These are phyloP conservation scores for Arthrobotrys sinensis DNA, from an alignment of 2,329 filamentous ascomycete genomes.

Conservation along the genomic window DNA sequence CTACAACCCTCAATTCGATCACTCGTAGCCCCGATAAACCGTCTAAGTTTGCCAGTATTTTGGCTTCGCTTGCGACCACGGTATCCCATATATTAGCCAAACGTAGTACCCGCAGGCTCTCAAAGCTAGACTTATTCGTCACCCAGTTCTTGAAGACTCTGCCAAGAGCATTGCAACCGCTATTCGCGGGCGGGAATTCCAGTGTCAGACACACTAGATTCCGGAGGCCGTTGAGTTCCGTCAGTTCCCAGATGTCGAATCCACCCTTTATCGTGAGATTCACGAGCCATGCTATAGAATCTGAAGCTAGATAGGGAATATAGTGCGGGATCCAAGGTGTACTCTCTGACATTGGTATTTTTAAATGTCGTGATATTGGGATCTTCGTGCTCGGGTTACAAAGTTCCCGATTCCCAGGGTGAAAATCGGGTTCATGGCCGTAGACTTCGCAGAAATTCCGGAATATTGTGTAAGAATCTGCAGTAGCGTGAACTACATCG, in stretches of 20 bases:
- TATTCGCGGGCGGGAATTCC: slow-evolving; percentile 11
- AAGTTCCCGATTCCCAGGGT: slow-evolving; percentile 47
- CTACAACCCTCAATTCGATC: slow-evolving; percentile 31
- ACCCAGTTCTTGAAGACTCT: slow-evolving; percentile 57
- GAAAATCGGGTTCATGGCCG: slow-evolving; percentile 52
- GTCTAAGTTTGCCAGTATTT: slow-evolving; percentile 16
- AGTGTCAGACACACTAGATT: slow-evolving; percentile 48
- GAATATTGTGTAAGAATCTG: slow-evolving; percentile 54
- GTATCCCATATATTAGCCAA: slow-evolving; percentile 16
- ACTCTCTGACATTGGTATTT: slow-evolving; percentile 36
- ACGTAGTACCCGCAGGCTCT: slow-evolving; percentile 34
- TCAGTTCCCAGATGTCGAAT: slow-evolving; percentile 52
- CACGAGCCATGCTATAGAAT: slow-evolving; percentile 44
- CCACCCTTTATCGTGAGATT: slow-evolving; percentile 36
- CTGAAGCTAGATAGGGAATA: slow-evolving; percentile 27
- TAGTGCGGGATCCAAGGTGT: slow-evolving; percentile 47
- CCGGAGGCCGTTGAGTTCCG: slow-evolving; percentile 29
- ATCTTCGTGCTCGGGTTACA: slow-evolving; percentile 2
- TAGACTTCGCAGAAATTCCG: slow-evolving; percentile 58
- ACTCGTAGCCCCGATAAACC: slow-evolving; percentile 29
- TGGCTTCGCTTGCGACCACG: slow-evolving; percentile 1
- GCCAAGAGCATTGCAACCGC: slow-evolving; percentile 14
- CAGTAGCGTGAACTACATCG: slow-evolving; percentile 42
- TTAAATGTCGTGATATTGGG: slow-evolving; percentile 40
- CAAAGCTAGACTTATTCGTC: slow-evolving; percentile 40